Conservation (phyloP, 179 eudicot species). For the Camellia oleifera region DNA sequence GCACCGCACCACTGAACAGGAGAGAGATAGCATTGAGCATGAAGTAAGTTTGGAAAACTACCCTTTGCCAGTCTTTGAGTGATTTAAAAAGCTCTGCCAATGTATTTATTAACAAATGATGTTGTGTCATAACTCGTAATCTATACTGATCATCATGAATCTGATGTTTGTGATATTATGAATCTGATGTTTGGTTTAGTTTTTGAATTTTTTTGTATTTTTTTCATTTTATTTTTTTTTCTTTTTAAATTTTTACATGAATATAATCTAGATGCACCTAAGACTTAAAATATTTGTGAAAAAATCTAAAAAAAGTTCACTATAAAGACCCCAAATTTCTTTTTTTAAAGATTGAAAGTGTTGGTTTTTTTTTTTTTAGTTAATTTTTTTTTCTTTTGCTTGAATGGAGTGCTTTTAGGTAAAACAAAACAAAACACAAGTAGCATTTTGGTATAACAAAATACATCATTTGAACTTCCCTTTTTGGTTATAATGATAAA, state of each 20-base stretch:
- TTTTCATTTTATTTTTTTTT: too few relatives aligned
- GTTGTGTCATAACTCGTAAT: background rate
- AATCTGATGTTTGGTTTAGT: too few relatives aligned
- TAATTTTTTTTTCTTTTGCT: too few relatives aligned
- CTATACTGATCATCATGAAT: background rate
- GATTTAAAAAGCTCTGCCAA: constrained; percentile 1
- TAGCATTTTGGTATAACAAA: background rate
- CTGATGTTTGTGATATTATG: background rate
- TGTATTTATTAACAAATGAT: background rate
- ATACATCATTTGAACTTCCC: background rate
- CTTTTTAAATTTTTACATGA: too few relatives aligned
- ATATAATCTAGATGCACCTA: too few relatives aligned
- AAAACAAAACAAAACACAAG: background rate
- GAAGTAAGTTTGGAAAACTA: constrained; percentile 54
- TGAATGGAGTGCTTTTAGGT: background rate
- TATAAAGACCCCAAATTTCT: too few relatives aligned
- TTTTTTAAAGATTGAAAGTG: too few relatives aligned
- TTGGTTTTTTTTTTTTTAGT: too few relatives aligned
- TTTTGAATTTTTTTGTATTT: too few relatives aligned
- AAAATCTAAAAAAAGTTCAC: too few relatives aligned
- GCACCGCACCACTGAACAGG: constrained; percentile 91
- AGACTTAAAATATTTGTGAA: too few relatives aligned
- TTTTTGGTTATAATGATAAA: background rate
- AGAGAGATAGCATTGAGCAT: constrained; percentile 94
- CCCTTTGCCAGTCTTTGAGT: background rate